phyloP scores from a whole-genome alignment of 2,329 filamentous ascomycete species.

The Drechslera avenae region DNA sequence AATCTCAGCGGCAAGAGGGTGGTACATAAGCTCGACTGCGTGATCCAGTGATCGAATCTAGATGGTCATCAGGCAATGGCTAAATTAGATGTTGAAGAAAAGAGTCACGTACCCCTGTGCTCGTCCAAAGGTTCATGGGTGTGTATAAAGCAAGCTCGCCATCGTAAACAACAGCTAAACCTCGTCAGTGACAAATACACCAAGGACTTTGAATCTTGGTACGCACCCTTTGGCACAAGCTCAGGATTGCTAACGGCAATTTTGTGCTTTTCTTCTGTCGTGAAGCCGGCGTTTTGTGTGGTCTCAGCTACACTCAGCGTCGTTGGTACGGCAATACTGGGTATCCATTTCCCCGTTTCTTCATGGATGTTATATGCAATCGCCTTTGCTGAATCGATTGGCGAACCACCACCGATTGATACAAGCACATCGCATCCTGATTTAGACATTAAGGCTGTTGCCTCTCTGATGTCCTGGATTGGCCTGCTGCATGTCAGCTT shows the following conservation, averaged over 20 bases:
- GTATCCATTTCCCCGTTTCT: slow-evolving; percentile 46
- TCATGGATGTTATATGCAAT: slow-evolving; percentile 48
- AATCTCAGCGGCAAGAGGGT: slow-evolving; percentile 59
- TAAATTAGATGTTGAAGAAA: neutral
- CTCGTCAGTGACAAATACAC: slow-evolving; percentile 20
- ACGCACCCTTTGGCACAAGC: slow-evolving; percentile 48
- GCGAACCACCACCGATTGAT: slow-evolving; percentile 54
- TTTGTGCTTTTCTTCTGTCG: slow-evolving; percentile 57
- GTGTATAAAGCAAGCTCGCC: slow-evolving; percentile 58
- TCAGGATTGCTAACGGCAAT: slow-evolving; percentile 55
- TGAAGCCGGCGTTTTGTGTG: slow-evolving; percentile 59
- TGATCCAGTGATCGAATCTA: slow-evolving; percentile 60
- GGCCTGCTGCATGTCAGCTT: slow-evolving; percentile 32
- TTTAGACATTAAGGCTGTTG: slow-evolving; percentile 42
- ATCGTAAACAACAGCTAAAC: slow-evolving; percentile 59
- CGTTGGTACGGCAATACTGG: slow-evolving; percentile 48
- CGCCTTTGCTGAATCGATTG: slow-evolving; percentile 56
- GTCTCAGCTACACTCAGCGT: slow-evolving; percentile 60
- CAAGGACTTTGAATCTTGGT: neutral
- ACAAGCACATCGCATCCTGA: slow-evolving; percentile 45
- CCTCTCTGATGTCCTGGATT: slow-evolving; percentile 44
- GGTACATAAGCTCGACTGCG: slow-evolving; percentile 61
- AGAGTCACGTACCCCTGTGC: slow-evolving; percentile 51
- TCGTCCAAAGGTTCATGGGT: slow-evolving; percentile 57
- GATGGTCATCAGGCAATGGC: slow-evolving; percentile 6